These are phyloP conservation scores for Pyrenochaeta sp. DNA, from an alignment of 2,329 filamentous ascomycete genomes.

Conservation along the genomic window DNA sequence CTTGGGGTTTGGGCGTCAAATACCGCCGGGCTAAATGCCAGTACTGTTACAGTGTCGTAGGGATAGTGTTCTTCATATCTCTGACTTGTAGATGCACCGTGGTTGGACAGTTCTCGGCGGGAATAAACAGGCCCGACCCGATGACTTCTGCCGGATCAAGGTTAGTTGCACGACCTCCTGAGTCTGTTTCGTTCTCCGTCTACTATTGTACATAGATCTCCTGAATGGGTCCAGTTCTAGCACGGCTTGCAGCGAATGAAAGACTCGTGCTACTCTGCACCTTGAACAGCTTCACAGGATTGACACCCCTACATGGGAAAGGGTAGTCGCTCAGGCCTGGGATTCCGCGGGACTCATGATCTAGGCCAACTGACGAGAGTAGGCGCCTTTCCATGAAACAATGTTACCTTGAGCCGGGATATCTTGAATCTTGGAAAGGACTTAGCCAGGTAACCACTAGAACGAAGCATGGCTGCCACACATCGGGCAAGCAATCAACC, in stretches of 20 bases:
- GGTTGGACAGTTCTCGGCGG: constrained; percentile 27
- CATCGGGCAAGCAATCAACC: constrained; percentile 9
- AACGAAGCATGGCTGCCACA: constrained; percentile 13
- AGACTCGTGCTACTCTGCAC: neutral
- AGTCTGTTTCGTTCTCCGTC: neutral
- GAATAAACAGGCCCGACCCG: constrained; percentile 40
- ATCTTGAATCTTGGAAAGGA: constrained; percentile 6
- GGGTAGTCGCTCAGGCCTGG: constrained; percentile 1
- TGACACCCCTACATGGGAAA: neutral
- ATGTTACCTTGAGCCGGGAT: constrained; percentile 12
- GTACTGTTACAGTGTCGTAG: constrained; percentile 9
- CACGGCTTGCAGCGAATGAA: neutral
- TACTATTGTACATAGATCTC: neutral
- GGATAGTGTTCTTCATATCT: constrained; percentile 33
- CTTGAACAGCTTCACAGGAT: neutral
- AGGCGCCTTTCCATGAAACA: constrained; percentile 11
- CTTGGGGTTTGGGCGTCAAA: constrained; percentile 4
- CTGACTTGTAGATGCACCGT: constrained; percentile 21
- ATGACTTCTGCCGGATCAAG: constrained; percentile 39
- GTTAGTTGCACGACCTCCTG: constrained; percentile 26
- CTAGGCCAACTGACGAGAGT: neutral
- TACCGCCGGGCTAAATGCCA: constrained; percentile 5
- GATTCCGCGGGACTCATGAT: constrained; percentile 1
- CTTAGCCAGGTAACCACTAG: constrained; percentile 15
- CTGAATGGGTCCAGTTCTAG: neutral